phyloP scores from a whole-genome alignment of 768 basidiomycete genomes.

The Termitomyces sp. region DNA sequence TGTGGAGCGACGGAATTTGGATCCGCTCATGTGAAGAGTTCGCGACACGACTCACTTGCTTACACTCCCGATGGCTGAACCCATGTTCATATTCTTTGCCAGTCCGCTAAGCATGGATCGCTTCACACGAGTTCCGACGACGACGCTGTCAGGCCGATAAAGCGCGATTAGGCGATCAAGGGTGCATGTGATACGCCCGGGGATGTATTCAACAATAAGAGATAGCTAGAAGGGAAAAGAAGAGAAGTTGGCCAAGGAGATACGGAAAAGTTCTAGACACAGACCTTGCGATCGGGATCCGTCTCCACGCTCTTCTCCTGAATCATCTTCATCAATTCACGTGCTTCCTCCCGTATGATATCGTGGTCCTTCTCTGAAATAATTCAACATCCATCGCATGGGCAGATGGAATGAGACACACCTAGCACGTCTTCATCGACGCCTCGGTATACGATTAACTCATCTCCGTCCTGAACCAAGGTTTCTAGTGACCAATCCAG shows the following conservation, averaged over 20 bases:
- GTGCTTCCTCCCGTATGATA: conserved; percentile 79
- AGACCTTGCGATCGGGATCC: conserved; percentile 74
- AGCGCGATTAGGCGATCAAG: conserved; percentile 91
- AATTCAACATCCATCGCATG: neutral
- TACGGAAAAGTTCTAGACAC: conserved; percentile 10
- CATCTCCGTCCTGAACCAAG: conserved; percentile 86
- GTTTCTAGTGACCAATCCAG: conserved; percentile 90
- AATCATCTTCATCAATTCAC: conserved; percentile 75
- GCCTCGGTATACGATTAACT: conserved; percentile 88
- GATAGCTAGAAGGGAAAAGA: conserved; percentile 52
- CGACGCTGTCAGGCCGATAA: conserved; percentile 87
- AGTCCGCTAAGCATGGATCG: conserved; percentile 36
- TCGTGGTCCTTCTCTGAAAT: conserved; percentile 70
- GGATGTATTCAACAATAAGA: conserved; percentile 91
- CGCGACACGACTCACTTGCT: conserved; percentile 34
- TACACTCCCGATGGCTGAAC: conserved; percentile 46
- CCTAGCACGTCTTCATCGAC: conserved; percentile 85
- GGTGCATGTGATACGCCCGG: conserved; percentile 84
- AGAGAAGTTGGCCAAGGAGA: neutral
- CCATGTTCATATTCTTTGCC: conserved; percentile 30
- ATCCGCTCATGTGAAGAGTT: too few species aligned
- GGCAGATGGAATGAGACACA: conserved; percentile 28
- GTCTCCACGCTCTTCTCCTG: conserved; percentile 77
- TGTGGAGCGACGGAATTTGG: conserved; percentile 20
- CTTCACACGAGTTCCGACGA: conserved; percentile 87